Conservation (phyloP, 2,329 filamentous ascomycete species). For the Talaromyces sp. region DNA sequence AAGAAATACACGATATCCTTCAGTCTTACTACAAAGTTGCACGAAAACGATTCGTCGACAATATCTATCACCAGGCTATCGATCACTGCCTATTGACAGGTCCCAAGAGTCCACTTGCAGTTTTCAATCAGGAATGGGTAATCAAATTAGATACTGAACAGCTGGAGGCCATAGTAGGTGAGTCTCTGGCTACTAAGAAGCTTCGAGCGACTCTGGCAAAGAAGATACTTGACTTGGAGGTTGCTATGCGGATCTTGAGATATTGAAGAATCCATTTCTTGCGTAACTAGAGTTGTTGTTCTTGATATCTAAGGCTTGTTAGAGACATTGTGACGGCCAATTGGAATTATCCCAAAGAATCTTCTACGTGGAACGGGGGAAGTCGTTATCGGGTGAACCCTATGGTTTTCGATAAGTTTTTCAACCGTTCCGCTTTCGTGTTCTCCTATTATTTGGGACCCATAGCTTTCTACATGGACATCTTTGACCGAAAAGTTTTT, state of each 20-base stretch:
- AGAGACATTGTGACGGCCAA: too few relatives aligned
- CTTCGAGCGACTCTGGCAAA: neutral
- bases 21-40: conserved; percentile 58
- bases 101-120: conserved; percentile 8
- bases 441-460: too few relatives aligned
- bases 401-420: too few relatives aligned
- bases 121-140: conserved; percentile 51
- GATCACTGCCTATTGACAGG: conserved; percentile 47
- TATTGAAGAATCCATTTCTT: conserved; percentile 1
- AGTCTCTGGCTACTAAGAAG: conserved; percentile 3
- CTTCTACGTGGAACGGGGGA: too few relatives aligned
- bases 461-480: too few relatives aligned
- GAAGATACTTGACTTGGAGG: conserved; percentile 5
- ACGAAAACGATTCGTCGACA: conserved; percentile 58
- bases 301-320: too few relatives aligned
- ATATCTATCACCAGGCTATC: conserved; percentile 54
- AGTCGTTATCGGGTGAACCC: too few relatives aligned
- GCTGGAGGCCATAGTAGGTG: neutral
- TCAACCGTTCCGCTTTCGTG: too few relatives aligned
- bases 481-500: too few relatives aligned
- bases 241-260: conserved; percentile 8
- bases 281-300: too few relatives aligned
- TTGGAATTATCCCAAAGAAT: too few relatives aligned
- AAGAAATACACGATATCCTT: conserved; percentile 53
- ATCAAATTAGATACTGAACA: conserved; percentile 32